phyloP scores from a whole-genome alignment of 768 basidiomycete species.

The Strobilomyces dryophilus region DNA sequence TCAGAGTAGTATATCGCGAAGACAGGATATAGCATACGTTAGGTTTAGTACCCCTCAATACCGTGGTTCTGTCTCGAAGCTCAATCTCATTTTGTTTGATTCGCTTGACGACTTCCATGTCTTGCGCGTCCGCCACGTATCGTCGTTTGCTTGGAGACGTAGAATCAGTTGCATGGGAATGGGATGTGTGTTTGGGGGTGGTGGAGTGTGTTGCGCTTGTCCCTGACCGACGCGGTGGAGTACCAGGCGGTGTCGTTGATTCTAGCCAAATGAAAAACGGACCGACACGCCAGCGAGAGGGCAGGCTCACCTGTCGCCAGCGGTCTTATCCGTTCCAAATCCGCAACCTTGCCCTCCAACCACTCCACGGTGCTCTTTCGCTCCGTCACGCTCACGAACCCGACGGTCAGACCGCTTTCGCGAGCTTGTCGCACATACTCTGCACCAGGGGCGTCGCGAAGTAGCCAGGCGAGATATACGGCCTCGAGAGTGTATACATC shows the following conservation, averaged over 20 bases:
- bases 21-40: constrained; percentile 51
- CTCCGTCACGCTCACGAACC: constrained; percentile 85
- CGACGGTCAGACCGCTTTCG: constrained; percentile 65
- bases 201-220: constrained; percentile 15
- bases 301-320: constrained; percentile 15
- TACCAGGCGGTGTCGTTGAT: constrained; percentile 2
- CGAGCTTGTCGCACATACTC: constrained; percentile 89
- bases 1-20: background rate
- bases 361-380: constrained; percentile 84
- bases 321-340: constrained; percentile 26
- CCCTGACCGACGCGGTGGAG: constrained; percentile 22
- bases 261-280: background rate
- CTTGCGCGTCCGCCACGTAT: constrained; percentile 49
- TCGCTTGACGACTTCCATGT: constrained; percentile 83
- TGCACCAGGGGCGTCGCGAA: constrained; percentile 66
- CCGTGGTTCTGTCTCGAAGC: constrained; percentile 75
- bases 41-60: constrained; percentile 76
- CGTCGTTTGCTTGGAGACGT: constrained; percentile 1
- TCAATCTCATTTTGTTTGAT: constrained; percentile 74
- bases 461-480: constrained; percentile 79
- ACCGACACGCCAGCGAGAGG: background rate
- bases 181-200: constrained; percentile 20
- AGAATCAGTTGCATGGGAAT: constrained; percentile 11
- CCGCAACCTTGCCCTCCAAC: constrained; percentile 53
- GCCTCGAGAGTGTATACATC: constrained; percentile 80